Percentiles rank a stretch among this genome's conserved stretches.
phyloP scores from a whole-genome alignment of 2,329 filamentous ascomycete genomes.

The Diaporthe citrichinensis region DNA sequence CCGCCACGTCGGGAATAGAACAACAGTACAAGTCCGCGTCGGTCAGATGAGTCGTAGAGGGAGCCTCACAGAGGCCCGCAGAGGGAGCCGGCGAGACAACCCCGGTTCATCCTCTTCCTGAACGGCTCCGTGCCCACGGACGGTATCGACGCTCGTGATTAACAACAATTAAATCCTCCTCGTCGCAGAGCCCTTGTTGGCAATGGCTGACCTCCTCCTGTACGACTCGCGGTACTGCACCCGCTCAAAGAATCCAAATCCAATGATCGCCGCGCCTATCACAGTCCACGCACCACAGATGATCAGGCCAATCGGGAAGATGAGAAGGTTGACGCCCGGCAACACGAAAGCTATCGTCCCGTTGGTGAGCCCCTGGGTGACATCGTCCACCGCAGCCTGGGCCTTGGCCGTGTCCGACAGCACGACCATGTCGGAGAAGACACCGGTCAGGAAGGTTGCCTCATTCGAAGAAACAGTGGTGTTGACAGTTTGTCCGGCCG shows the following conservation, averaged over 20 bases:
- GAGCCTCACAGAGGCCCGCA: conserved; percentile 15
- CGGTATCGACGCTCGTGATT: neutral
- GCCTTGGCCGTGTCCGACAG: conserved; percentile 65
- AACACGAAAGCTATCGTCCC: conserved; percentile 76
- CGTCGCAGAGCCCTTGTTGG: conserved; percentile 50
- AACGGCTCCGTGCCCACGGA: neutral
- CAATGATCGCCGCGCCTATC: conserved; percentile 70
- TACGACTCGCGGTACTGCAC: conserved; percentile 77
- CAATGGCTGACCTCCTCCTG: conserved; percentile 63
- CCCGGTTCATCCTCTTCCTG: neutral
- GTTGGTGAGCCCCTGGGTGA: conserved; percentile 61
- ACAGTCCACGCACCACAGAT: conserved; percentile 75
- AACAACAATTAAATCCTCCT: conserved; percentile 48
- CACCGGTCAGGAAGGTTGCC: conserved; percentile 78
- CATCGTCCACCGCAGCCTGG: conserved; percentile 63
- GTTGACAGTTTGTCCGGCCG: conserved; percentile 65
- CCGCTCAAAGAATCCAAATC: conserved; percentile 75
- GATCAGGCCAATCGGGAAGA: conserved; percentile 79
- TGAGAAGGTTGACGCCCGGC: conserved; percentile 76
- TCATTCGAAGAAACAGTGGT: conserved; percentile 79
- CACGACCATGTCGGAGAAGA: conserved; percentile 73
- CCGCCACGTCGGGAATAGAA: conserved; percentile 6
- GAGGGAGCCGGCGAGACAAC: neutral
- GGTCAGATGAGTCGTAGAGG: neutral
- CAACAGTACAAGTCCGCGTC: neutral